A percentile compares a stretch with the other conserved stretches of the same genome.
Conservation (phyloP, 768 basidiomycete genomes). For the Agaricus sinodeliciosus region DNA sequence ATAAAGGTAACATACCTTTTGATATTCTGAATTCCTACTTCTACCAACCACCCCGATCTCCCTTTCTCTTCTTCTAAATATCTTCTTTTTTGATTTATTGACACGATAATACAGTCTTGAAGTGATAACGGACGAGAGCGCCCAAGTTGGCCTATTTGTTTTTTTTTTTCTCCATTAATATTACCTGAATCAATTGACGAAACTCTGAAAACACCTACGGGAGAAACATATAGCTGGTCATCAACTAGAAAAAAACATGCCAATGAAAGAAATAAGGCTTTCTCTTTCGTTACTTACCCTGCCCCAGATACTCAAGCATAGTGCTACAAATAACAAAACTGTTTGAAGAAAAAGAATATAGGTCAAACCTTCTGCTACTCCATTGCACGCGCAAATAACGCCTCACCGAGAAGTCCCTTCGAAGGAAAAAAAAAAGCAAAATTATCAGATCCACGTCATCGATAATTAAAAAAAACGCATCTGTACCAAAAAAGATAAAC, state of each 20-base stretch:
- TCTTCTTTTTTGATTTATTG: neutral
- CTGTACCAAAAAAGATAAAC: neutral
- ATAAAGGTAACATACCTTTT: neutral
- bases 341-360: neutral
- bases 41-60: neutral
- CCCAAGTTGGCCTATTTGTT: neutral
- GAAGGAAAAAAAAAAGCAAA: too few species aligned
- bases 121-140: slow-evolving; percentile 3
- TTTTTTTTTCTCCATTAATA: neutral
- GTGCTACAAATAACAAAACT: slow-evolving; percentile 1
- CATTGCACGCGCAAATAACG: neutral
- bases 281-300: neutral
- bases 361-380: neutral
- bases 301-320: slow-evolving; percentile 8
- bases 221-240: neutral
- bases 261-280: too few species aligned
- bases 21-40: neutral
- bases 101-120: slow-evolving; percentile 6
- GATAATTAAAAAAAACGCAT: too few species aligned
- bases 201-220: neutral
- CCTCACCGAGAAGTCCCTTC: slow-evolving; percentile 3
- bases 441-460: neutral
- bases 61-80: too few species aligned
- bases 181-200: neutral
- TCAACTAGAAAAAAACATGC: neutral